These are phyloP conservation scores for Beauveria sp. DNA, from an alignment of 2,329 filamentous ascomycete genomes.

Conservation along the genomic window DNA sequence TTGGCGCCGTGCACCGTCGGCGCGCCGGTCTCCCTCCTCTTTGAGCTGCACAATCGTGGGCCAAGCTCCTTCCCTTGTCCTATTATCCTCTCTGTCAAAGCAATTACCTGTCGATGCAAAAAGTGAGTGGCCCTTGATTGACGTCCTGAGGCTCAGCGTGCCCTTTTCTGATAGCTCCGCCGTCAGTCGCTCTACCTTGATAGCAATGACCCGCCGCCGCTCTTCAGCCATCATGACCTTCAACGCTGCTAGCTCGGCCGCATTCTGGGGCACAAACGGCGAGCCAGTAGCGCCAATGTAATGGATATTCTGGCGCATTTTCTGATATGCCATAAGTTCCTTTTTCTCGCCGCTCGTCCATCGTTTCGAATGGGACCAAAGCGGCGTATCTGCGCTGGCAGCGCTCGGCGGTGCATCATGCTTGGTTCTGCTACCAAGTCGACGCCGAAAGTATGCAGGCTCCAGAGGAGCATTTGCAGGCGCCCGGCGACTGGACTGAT, in stretches of 20 bases:
- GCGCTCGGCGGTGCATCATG: not conserved
- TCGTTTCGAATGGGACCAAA: slow-evolving; percentile 12
- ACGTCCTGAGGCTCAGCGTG: not conserved
- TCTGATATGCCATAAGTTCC: slow-evolving; percentile 13
- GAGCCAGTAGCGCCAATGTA: slow-evolving; percentile 13
- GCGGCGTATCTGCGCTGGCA: not conserved
- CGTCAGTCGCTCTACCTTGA: slow-evolving; percentile 7
- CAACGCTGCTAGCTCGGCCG: slow-evolving; percentile 11
- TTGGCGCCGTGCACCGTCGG: not conserved
- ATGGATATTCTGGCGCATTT: slow-evolving; percentile 14
- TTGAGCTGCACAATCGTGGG: slow-evolving; percentile 6
- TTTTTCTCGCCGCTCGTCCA: slow-evolving; percentile 15
- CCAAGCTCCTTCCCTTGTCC: not conserved
- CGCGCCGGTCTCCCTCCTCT: slow-evolving; percentile 7
- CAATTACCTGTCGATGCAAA: not conserved
- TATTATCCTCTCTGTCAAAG: not conserved
- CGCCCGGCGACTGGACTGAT: not conserved
- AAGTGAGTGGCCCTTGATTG: not conserved
- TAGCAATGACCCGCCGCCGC: not conserved
- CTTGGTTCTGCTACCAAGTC: not conserved
- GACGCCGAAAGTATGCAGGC: not conserved
- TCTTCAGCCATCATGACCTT: slow-evolving; percentile 5
- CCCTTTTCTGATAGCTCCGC: not conserved
- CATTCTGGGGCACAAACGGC: slow-evolving; percentile 15
- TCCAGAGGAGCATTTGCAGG: not conserved